These are phyloP conservation scores for Apiotrichum domesticum DNA, from an alignment of 1,284 basidiomycete species.

Conservation along the genomic window DNA sequence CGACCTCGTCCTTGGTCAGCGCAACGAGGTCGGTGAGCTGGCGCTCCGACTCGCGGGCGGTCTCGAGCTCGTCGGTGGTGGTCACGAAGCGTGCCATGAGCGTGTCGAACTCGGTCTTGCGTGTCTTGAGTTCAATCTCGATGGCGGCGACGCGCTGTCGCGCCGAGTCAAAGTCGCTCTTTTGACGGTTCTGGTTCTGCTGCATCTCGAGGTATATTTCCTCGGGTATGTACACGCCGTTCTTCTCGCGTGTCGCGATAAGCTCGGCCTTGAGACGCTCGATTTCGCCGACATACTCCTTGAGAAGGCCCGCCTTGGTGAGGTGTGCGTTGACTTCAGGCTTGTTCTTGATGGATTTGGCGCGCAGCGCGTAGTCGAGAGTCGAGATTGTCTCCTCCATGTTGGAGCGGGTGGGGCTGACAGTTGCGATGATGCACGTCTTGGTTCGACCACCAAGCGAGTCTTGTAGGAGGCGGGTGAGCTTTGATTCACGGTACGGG, in stretches of 20 bases:
- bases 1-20: conserved; percentile 57
- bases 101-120: conserved; percentile 86
- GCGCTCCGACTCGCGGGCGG: conserved; percentile 50
- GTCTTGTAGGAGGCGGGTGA: conserved; percentile 95
- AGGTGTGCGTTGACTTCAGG: conserved; percentile 94
- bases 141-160: conserved; percentile 73
- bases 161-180: conserved; percentile 71
- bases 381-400: conserved; percentile 97
- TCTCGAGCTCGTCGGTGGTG: conserved; percentile 65
- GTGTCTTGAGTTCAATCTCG: conserved; percentile 69
- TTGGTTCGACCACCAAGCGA: conserved; percentile 97
- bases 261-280: conserved; percentile 88
- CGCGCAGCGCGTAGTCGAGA: conserved; percentile 92
- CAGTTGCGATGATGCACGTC: conserved; percentile 95
- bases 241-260: conserved; percentile 79
- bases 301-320: conserved; percentile 84
- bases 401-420: conserved; percentile 84
- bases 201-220: conserved; percentile 80
- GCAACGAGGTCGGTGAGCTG: conserved; percentile 56
- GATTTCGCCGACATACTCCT: conserved; percentile 94
- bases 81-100: conserved; percentile 69
- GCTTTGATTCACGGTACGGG: conserved; percentile 83
- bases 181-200: conserved; percentile 65
- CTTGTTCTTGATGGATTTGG: conserved; percentile 92
- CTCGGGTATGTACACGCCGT: conserved; percentile 85